Evolutionary conservation across 441 rosid genomes (phyloP).

Genomic region (Aleurites moluccanus): DNA sequence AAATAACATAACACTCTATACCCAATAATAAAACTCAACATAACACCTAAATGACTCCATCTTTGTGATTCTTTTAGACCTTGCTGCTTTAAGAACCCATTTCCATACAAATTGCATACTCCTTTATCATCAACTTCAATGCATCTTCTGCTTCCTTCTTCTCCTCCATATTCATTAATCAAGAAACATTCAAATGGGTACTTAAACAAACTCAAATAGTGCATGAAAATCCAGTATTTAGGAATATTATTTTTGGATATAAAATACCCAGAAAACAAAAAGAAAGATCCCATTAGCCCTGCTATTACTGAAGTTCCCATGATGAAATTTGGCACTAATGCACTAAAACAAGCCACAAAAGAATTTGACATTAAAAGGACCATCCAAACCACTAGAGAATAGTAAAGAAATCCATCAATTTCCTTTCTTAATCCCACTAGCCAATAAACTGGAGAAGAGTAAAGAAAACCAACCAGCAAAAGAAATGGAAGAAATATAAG

Average conservation of each 20-base stretch:
- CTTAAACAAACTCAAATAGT: constrained; percentile 80
- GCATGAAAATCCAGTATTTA: constrained; percentile 82
- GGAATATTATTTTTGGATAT: constrained; percentile 65
- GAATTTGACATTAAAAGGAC: constrained; percentile 85
- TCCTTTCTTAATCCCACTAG: constrained; percentile 65
- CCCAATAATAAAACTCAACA: constrained; percentile 64
- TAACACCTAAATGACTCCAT: constrained; percentile 78
- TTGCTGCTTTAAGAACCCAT: constrained; percentile 57
- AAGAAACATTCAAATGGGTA: constrained; percentile 85
- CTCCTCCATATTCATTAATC: constrained; percentile 76
- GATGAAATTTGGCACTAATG: constrained; percentile 87
- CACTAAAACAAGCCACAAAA: constrained; percentile 84
- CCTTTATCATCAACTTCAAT: constrained; percentile 35
- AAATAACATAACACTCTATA: constrained; percentile 69
- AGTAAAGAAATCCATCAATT: constrained; percentile 70
- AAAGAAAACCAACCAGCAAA: constrained; percentile 61
- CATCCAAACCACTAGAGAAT: constrained; percentile 72
- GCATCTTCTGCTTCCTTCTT: constrained; percentile 45
- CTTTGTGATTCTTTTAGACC: constrained; percentile 63
- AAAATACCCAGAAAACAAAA: constrained; percentile 85
- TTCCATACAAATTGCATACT: constrained; percentile 41
- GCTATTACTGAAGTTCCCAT: constrained; percentile 85
- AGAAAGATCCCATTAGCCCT: constrained; percentile 89
- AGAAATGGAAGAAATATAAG: constrained; percentile 59
- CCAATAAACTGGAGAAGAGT: constrained; percentile 78